Percentiles rank a stretch among this genome's conserved stretches.
Evolutionary conservation across 2,329 filamentous ascomycete genomes (phyloP).

Genomic region (Aureobasidium sp.): DNA sequence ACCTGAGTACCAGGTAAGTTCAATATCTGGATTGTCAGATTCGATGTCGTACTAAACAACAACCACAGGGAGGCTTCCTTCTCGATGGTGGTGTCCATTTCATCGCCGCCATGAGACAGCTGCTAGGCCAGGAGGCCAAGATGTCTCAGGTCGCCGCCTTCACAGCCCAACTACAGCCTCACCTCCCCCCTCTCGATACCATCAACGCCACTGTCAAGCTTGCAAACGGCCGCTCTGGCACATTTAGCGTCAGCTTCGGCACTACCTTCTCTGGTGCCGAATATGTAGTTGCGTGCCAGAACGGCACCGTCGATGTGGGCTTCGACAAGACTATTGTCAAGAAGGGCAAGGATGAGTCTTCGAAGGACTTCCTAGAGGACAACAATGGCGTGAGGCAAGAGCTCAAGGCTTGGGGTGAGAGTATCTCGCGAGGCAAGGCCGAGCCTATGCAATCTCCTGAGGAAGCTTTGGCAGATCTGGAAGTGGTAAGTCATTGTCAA

Average conservation of each 20-base stretch:
- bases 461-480: constrained; percentile 53
- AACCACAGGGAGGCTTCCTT: constrained; percentile 55
- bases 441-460: constrained; percentile 48
- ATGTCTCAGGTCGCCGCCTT: constrained; percentile 44
- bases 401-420: constrained; percentile 53
- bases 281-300: constrained; percentile 51
- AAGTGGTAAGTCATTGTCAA: constrained; percentile 38
- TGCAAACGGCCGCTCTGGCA: constrained; percentile 47
- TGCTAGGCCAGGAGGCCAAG: constrained; percentile 47
- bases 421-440: constrained; percentile 39
- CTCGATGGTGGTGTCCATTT: constrained; percentile 71
- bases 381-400: constrained; percentile 51
- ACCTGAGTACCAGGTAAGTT: constrained; percentile 51
- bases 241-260: constrained; percentile 50
- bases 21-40: too few species aligned
- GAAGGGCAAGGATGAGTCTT: constrained; percentile 24
- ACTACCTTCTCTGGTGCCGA: constrained; percentile 47
- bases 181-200: constrained; percentile 60
- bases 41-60: not conserved
- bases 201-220: constrained; percentile 52
- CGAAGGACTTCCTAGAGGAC: constrained; percentile 38
- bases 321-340: constrained; percentile 36
- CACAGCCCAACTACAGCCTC: constrained; percentile 45
- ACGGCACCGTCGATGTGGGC: constrained; percentile 45
- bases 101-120: constrained; percentile 52